Evolutionary conservation across 495 filamentous ascomycete species (phyloP), one percentile per base, ranked within the genome.

Genomic region (Aspergillus ostianus): DNA sequence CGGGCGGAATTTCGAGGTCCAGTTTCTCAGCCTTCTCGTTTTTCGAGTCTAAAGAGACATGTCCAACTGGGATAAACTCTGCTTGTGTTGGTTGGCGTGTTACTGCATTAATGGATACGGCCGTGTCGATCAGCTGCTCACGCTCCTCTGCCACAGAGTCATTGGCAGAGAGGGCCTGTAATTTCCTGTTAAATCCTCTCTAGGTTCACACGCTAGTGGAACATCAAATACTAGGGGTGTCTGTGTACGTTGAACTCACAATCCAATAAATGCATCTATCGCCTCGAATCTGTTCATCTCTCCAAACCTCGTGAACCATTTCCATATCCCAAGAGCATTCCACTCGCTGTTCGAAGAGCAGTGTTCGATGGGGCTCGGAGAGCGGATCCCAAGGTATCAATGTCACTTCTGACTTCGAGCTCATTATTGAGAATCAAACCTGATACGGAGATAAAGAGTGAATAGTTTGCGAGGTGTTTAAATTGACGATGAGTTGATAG

Each of bases 241-340:
- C 26, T 44, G 21, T 2, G 7, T 0, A 19, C 4, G 27, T 17
- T 29, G 3, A 12, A 63, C 68, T 64, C 26, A 71, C 68, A 60
- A 71, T 71, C 68, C 68, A 71, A 51, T 65, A 69, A 15, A 71
- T 67, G 54, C 66, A 69, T 20, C 69, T 71, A 6, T 53, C 45
- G 29, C 68, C 68, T 29, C 50, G 55, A 0, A 51, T 44, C 54
- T 71, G 68, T 9, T 50, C 21, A 6, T 61, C 50, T 48, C 32
- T 56, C 67, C 68, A 71, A 51, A 57, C 30, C 2, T 41, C 29
- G 12, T 67, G 56, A 4, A 71, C 66, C 26, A 63, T 62, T 0
- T 71, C 64, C 18, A 61, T 44, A 23, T 71, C 17, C 68, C 68
- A 71, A 6, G 41, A 19, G 12, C 68, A 71, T 48, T 69, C 64